These are phyloP conservation scores for Lindgomyces ingoldianus DNA, from an alignment of 495 filamentous ascomycete species.

Conservation along the genomic window DNA sequence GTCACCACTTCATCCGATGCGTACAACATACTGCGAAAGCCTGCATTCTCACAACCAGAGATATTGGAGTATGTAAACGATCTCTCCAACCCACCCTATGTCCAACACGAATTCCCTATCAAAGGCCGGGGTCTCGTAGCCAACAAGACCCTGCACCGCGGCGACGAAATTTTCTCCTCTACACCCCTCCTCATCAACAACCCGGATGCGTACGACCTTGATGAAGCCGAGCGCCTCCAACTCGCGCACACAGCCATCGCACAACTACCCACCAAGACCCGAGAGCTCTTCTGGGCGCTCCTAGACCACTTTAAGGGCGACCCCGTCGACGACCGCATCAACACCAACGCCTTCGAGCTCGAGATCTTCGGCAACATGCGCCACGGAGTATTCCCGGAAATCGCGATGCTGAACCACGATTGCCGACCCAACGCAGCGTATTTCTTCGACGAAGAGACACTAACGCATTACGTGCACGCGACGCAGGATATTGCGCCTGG, in stretches of 20 bases:
- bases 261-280: constrained; percentile 7
- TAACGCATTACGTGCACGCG: constrained; percentile 30
- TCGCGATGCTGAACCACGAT: constrained; percentile 33
- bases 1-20: constrained; percentile 17
- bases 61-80: constrained; percentile 8
- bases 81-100: constrained; percentile 16
- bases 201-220: constrained; percentile 19
- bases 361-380: constrained; percentile 11
- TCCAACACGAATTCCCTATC: constrained; percentile 18
- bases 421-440: constrained; percentile 35
- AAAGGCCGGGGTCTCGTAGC: constrained; percentile 33
- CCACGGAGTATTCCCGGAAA: constrained; percentile 29
- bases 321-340: constrained; percentile 32
- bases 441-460: constrained; percentile 29
- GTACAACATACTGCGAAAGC: constrained; percentile 13
- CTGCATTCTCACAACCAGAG: constrained; percentile 15
- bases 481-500: constrained; percentile 30
- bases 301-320: constrained; percentile 30
- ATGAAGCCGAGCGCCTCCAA: constrained; percentile 11
- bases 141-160: constrained; percentile 28
- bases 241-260: constrained; percentile 20
- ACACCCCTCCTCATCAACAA: constrained; percentile 27
- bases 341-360: constrained; percentile 36
- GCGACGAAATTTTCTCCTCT: constrained; percentile 29
- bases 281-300: constrained; percentile 24